A percentile compares a stretch with the other conserved stretches of the same genome.
Evolutionary conservation across 2,329 filamentous ascomycete species (phyloP).

Genomic region (Xylaria multiplex): DNA sequence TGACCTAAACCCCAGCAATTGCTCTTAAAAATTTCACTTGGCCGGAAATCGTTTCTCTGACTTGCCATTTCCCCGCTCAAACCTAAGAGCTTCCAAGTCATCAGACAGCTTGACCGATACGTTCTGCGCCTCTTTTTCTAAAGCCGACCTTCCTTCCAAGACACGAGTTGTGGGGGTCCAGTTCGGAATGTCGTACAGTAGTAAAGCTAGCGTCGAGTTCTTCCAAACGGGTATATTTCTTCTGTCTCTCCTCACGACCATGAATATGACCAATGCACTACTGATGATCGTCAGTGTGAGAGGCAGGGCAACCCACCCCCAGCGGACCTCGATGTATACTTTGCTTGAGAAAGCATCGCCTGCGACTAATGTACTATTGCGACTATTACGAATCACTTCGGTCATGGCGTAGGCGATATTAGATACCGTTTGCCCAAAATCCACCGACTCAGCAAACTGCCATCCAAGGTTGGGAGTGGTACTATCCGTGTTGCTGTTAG

Average conservation of each 20-base stretch:
- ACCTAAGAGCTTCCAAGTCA: too few relatives aligned
- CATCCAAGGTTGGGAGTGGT: background rate
- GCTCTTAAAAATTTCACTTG: too few relatives aligned
- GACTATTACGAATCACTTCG: background rate
- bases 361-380: conserved; percentile 16
- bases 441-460: too few relatives aligned
- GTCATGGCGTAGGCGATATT: too few relatives aligned
- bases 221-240: conserved; percentile 18
- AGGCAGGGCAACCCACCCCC: conserved; percentile 29
- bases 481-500: background rate
- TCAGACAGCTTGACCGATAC: too few relatives aligned
- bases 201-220: conserved; percentile 26
- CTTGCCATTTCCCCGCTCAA: too few relatives aligned
- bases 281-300: conserved; percentile 23
- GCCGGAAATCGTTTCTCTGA: too few relatives aligned
- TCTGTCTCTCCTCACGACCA: conserved; percentile 7
- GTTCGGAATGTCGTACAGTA: conserved; percentile 25
- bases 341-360: conserved; percentile 4
- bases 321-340: conserved; percentile 30
- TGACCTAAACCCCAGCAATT: too few relatives aligned
- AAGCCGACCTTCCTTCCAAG: too few relatives aligned
- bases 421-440: too few relatives aligned
- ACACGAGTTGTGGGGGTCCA: conserved; percentile 9
- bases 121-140: too few relatives aligned
- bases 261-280: conserved; percentile 8